Percentiles rank a stretch among this genome's conserved stretches.
These are phyloP conservation scores for Epichloe sylvatica DNA, from an alignment of 2,329 filamentous ascomycete genomes.

Conservation along the genomic window DNA sequence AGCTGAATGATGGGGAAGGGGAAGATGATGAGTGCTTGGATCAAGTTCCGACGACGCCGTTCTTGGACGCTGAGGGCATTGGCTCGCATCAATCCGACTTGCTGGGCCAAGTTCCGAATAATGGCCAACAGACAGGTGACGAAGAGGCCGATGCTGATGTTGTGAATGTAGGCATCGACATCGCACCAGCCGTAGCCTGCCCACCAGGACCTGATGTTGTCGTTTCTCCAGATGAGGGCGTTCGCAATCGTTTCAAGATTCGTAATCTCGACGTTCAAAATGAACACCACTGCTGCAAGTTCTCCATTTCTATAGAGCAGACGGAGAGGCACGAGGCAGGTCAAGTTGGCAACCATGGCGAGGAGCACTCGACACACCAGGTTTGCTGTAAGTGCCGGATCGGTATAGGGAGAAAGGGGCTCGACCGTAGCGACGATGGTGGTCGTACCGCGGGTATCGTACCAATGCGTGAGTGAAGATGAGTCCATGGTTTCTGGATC, in stretches of 20 bases:
- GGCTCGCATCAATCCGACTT: conserved; percentile 32
- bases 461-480: background rate
- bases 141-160: conserved; percentile 31
- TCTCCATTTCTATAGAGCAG: conserved; percentile 39
- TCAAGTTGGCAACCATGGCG: conserved; percentile 28
- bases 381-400: conserved; percentile 27
- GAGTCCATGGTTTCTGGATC: background rate
- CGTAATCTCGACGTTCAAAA: conserved; percentile 29
- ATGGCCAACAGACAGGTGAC: conserved; percentile 39
- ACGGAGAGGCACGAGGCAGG: conserved; percentile 37
- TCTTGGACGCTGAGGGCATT: conserved; percentile 27
- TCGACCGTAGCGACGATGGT: conserved; percentile 3
- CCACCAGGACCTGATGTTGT: conserved; percentile 38
- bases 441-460: background rate
- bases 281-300: conserved; percentile 37
- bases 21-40: conserved; percentile 42
- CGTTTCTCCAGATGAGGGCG: conserved; percentile 38
- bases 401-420: conserved; percentile 12
- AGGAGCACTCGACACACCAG: conserved; percentile 34
- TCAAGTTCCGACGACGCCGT: conserved; percentile 25
- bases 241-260: conserved; percentile 37
- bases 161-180: conserved; percentile 33
- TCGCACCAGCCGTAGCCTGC: conserved; percentile 41
- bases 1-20: conserved; percentile 36
- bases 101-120: conserved; percentile 38